A percentile compares a stretch with the other conserved stretches of the same genome.
These are phyloP conservation scores for Coniophora puteana DNA, from an alignment of 1,284 basidiomycete genomes.

Conservation along the genomic window DNA sequence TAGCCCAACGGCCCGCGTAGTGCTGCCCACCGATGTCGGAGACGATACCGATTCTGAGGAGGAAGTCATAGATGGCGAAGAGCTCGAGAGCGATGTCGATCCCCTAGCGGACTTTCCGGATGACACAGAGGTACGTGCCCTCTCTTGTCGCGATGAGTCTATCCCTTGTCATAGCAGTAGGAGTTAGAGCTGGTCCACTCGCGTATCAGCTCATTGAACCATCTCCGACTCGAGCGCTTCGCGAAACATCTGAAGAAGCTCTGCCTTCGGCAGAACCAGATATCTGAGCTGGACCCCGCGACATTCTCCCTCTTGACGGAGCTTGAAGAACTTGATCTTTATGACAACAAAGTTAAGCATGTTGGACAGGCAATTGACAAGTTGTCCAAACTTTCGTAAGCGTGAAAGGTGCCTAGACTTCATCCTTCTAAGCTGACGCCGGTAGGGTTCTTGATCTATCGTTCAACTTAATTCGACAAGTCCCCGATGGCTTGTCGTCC, in stretches of 20 bases:
- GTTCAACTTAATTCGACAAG: conserved; percentile 83
- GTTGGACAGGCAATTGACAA: conserved; percentile 66
- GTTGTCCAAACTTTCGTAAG: conserved; percentile 67
- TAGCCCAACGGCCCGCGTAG: conserved; percentile 38
- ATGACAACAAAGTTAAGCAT: conserved; percentile 89
- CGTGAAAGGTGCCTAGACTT: conserved; percentile 12
- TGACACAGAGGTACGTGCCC: conserved; percentile 58
- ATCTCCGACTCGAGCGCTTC: conserved; percentile 71
- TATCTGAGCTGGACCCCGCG: conserved; percentile 67
- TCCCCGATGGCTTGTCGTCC: conserved; percentile 61
- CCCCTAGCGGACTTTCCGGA: conserved; percentile 54
- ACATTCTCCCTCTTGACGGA: conserved; percentile 63
- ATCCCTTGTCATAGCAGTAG: conserved; percentile 34
- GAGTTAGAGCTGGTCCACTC: conserved; percentile 91
- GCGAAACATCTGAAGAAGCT: conserved; percentile 67
- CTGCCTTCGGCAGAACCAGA: conserved; percentile 88
- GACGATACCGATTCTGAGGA: conserved; percentile 31
- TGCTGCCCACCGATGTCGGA: conserved; percentile 31
- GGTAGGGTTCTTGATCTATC: conserved; percentile 85
- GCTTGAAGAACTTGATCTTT: conserved; percentile 90
- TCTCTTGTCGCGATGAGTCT: conserved; percentile 4
- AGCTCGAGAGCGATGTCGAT: conserved; percentile 44
- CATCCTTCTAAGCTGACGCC: conserved; percentile 4
- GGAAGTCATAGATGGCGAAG: conserved; percentile 41
- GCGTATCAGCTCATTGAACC: conserved; percentile 63